A percentile compares a stretch with the other conserved stretches of the same genome.
phyloP scores from a whole-genome alignment of 345 rosid species.

The Gossypium ekmanianum region DNA sequence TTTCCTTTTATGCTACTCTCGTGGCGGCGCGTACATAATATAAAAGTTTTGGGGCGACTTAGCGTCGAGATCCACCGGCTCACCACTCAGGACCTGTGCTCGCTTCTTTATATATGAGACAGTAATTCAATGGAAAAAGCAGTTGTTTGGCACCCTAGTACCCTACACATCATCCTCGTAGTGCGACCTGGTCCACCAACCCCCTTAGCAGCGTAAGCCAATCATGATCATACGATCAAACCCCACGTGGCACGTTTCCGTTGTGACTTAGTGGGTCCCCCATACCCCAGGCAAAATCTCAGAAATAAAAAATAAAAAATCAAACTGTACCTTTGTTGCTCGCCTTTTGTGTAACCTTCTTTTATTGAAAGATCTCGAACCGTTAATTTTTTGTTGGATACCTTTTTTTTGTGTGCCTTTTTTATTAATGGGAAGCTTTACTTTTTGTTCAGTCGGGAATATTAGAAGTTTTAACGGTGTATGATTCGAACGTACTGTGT shows the following conservation, averaged over 20 bases:
- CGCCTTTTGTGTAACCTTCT: background rate
- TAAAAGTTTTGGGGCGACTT: background rate
- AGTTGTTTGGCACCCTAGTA: conserved; percentile 18
- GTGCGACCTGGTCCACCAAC: background rate
- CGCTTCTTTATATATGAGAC: background rate
- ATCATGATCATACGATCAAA: conserved; percentile 7
- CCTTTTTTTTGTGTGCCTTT: no score
- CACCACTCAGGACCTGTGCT: background rate
- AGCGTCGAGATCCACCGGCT: background rate
- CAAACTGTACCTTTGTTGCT: background rate
- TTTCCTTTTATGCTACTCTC: background rate
- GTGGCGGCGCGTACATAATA: background rate
- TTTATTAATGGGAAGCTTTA: background rate
- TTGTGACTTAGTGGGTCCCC: background rate
- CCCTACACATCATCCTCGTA: background rate
- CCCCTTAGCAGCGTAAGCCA: background rate
- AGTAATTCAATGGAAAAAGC: conserved; percentile 13
- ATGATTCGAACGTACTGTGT: background rate
- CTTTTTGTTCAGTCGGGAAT: background rate
- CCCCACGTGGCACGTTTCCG: background rate
- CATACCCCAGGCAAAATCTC: no score
- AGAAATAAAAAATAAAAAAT: no score
- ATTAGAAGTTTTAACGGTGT: background rate
- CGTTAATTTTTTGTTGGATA: background rate
- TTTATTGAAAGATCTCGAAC: background rate